phyloP scores from a whole-genome alignment of 495 filamentous ascomycete genomes.

The Xanthoparmelia taractica region DNA sequence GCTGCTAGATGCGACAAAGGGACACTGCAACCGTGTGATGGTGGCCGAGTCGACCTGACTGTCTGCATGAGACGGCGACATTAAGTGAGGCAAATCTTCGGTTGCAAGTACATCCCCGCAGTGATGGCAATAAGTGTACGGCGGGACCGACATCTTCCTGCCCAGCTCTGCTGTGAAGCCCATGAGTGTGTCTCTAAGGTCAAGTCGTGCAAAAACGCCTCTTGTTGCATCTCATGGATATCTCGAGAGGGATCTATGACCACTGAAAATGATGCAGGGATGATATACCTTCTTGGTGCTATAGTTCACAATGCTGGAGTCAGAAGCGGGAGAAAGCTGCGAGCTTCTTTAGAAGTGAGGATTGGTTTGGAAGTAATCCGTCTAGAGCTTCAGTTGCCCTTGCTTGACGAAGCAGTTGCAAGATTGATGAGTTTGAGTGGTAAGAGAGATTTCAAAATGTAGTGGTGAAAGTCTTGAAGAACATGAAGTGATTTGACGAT shows the following conservation, averaged over 20 bases:
- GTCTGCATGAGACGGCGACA: not conserved
- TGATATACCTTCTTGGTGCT: not conserved
- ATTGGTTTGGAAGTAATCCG: not conserved
- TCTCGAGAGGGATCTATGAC: not conserved
- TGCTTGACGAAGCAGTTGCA: not conserved
- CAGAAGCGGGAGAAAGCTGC: not conserved
- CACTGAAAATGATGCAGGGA: not conserved
- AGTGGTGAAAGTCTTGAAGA: not conserved
- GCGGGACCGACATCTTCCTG: not conserved
- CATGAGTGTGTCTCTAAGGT: not conserved
- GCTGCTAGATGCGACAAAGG: not conserved
- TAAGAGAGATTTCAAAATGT: not conserved
- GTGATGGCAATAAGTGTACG: not conserved
- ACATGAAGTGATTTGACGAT: not conserved
- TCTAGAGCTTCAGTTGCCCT: not conserved
- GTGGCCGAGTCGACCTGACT: not conserved
- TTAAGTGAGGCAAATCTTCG: not conserved
- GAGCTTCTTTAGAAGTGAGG: not conserved
- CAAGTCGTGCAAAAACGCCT: not conserved
- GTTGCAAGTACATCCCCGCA: not conserved
- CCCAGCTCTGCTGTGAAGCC: not conserved
- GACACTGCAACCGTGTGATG: not conserved
- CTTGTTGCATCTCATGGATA: not conserved
- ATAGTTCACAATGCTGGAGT: not conserved
- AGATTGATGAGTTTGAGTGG: not conserved